phyloP scores from a whole-genome alignment of 169 alveolate species.

The Perkinsus chesapeaki region DNA sequence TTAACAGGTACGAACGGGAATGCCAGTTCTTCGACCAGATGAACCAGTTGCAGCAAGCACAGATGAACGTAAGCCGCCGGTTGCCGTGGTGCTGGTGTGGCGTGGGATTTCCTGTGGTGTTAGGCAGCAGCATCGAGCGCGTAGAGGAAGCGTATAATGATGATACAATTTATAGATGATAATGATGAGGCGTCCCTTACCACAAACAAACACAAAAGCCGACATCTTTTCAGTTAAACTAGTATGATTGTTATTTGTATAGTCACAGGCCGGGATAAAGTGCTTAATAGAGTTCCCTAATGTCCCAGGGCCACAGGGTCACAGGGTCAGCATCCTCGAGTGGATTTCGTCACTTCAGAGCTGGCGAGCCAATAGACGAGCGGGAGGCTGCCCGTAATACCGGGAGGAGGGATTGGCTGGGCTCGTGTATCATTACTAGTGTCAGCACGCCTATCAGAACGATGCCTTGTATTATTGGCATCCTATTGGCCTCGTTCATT shows the following conservation, averaged over 20 bases:
- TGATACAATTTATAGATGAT: neutral
- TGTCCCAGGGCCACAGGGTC: too few relatives aligned
- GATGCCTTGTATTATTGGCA: too few relatives aligned
- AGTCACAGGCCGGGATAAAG: neutral
- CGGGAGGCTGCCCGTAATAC: neutral
- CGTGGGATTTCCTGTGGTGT: neutral
- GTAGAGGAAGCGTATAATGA: too few relatives aligned
- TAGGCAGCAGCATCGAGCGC: neutral
- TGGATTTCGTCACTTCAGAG: neutral
- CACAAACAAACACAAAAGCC: neutral
- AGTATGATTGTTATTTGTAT: neutral
- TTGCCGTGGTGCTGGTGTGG: too few relatives aligned
- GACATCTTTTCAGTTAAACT: neutral
- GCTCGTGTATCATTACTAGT: too few relatives aligned
- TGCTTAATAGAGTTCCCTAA: too few relatives aligned
- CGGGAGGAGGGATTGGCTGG: too few relatives aligned
- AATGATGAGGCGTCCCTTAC: neutral
- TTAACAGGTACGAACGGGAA: neutral
- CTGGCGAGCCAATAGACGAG: neutral
- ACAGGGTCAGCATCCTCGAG: too few relatives aligned
- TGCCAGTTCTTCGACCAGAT: constrained; percentile 1
- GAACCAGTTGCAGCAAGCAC: neutral
- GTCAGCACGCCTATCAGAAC: too few relatives aligned
- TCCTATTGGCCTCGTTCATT: too few relatives aligned
- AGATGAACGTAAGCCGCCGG: neutral